Conservation (phyloP, 2,329 filamentous ascomycete species). For the Sarocladium brachiariae region DNA sequence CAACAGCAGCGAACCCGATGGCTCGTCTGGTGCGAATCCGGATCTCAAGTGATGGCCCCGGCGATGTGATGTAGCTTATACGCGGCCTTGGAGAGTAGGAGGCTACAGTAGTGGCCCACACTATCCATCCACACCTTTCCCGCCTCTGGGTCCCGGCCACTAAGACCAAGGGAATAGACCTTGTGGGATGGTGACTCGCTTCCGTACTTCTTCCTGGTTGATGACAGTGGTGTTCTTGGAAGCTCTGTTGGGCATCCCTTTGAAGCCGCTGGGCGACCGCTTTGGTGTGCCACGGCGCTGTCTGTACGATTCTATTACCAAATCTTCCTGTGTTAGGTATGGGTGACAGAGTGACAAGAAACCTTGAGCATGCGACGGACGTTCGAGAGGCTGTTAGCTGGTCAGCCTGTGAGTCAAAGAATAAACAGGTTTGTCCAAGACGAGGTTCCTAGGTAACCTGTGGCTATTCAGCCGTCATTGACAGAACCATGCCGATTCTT, state of each 20-base stretch:
- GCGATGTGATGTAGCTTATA: background rate
- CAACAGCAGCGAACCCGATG: background rate
- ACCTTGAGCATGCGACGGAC: too few relatives aligned
- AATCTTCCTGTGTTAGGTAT: background rate
- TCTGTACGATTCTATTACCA: background rate
- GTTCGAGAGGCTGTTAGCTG: background rate
- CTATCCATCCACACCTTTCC: slow-evolving; percentile 3
- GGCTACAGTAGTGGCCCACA: background rate
- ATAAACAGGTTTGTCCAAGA: too few relatives aligned
- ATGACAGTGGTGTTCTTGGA: background rate
- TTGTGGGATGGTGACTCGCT: slow-evolving; percentile 14
- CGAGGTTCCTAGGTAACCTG: too few relatives aligned
- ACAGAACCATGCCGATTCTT: too few relatives aligned
- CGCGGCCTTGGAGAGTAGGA: background rate
- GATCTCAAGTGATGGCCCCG: background rate
- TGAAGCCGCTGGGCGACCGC: background rate
- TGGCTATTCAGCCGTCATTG: too few relatives aligned
- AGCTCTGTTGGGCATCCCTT: background rate
- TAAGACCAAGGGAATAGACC: slow-evolving; percentile 4
- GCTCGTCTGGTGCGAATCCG: background rate
- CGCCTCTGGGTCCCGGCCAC: slow-evolving; percentile 1
- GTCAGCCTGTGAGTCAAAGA: background rate
- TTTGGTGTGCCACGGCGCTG: too few relatives aligned
- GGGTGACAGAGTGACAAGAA: background rate
- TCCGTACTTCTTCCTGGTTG: slow-evolving; percentile 12